Evolutionary conservation across 257 asterid genomes (phyloP).

Genomic region (Solanum ossicruentum): DNA sequence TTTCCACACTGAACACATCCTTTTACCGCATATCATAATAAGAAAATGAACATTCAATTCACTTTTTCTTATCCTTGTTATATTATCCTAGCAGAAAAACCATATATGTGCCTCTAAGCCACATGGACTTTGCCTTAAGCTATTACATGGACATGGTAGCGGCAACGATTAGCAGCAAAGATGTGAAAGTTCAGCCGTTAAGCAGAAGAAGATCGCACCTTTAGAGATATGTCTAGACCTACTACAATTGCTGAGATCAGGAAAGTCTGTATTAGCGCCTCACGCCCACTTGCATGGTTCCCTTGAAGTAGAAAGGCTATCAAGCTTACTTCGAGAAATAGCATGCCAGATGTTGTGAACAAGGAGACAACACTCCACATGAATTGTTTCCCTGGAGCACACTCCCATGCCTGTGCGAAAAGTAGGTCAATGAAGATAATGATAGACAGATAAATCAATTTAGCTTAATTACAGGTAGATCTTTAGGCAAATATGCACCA

Average conservation of each 20-base stretch:
- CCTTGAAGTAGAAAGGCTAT: conserved; percentile 36
- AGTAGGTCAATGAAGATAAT: not conserved
- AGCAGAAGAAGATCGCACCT: conserved; percentile 9
- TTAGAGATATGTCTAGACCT: conserved; percentile 25
- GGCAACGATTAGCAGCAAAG: not conserved
- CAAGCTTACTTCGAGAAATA: conserved; percentile 40
- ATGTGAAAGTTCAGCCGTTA: not conserved
- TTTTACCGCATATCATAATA: not conserved
- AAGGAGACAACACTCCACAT: conserved; percentile 26
- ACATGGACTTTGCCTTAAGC: not conserved
- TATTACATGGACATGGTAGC: not conserved
- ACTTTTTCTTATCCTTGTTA: not conserved
- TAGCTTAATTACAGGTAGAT: not conserved
- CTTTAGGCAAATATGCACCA: not conserved
- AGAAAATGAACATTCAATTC: not conserved
- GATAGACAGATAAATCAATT: not conserved
- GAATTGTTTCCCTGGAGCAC: conserved; percentile 21
- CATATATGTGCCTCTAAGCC: not conserved
- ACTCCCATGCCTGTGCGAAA: conserved; percentile 26
- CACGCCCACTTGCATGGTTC: conserved; percentile 31
- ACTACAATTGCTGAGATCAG: conserved; percentile 26
- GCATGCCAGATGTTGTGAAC: conserved; percentile 29
- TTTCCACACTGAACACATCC: not conserved
- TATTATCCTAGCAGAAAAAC: not conserved
- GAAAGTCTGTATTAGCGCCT: conserved; percentile 30